Percentiles rank a stretch among this genome's conserved stretches.
Evolutionary conservation across 371 early-diverging fungal species (phyloP).

Genomic region (Mucor irregularis): DNA sequence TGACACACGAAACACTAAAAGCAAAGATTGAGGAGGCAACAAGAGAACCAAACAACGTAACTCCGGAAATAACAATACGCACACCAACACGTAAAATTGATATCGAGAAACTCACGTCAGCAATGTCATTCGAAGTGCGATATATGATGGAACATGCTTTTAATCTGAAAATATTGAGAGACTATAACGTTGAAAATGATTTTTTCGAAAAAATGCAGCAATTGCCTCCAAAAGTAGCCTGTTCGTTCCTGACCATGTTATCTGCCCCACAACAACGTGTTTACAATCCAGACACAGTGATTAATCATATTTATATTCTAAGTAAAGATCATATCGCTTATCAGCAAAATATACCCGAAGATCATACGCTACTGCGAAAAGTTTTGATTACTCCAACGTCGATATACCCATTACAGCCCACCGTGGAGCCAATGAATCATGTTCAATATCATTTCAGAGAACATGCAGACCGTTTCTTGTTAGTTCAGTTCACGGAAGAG

Average conservation of each 20-base stretch:
- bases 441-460: conserved; percentile 52
- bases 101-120: neutral
- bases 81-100: neutral
- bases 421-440: conserved; percentile 61
- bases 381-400: conserved; percentile 62
- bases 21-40: neutral
- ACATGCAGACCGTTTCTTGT: conserved; percentile 60
- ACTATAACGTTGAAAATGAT: conserved; percentile 36
- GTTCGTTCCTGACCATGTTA: conserved; percentile 27
- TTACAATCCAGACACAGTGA: conserved; percentile 27
- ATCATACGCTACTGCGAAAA: conserved; percentile 7
- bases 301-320: conserved; percentile 6
- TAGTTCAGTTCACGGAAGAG: conserved; percentile 78
- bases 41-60: neutral
- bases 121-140: conserved; percentile 35
- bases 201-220: conserved; percentile 27
- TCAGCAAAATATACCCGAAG: conserved; percentile 13
- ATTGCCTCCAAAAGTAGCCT: conserved; percentile 28
- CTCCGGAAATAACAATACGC: neutral
- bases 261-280: conserved; percentile 32
- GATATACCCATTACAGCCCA: conserved; percentile 52
- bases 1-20: conserved; percentile 24
- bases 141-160: conserved; percentile 50
- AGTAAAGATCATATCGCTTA: conserved; percentile 4
- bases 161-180: conserved; percentile 33